Evolutionary conservation across 2,329 filamentous ascomycete genomes (phyloP).

Genomic region (Dactylellina sp.): DNA sequence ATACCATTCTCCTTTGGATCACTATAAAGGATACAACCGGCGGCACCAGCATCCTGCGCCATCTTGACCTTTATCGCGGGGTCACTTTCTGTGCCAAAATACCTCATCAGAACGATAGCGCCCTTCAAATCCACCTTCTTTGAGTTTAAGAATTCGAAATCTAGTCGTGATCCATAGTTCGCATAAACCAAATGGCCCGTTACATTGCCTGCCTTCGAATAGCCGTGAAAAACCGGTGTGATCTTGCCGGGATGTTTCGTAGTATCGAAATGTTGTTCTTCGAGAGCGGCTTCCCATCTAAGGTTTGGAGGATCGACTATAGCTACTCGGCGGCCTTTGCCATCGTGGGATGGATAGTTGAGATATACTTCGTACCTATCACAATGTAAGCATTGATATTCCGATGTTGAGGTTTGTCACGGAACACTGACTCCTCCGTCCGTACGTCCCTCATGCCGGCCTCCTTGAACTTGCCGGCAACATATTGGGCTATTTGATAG

Average conservation of each 20-base stretch:
- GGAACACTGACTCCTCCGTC: constrained; percentile 71
- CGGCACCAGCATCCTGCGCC: constrained; percentile 85
- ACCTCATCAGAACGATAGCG: constrained; percentile 84
- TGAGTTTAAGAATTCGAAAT: constrained; percentile 79
- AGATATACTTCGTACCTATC: constrained; percentile 81
- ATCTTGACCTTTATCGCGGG: constrained; percentile 86
- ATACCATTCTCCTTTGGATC: constrained; percentile 90
- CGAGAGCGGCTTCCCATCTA: constrained; percentile 82
- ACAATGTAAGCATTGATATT: constrained; percentile 48
- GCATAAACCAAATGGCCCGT: constrained; percentile 89
- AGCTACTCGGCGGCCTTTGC: constrained; percentile 77
- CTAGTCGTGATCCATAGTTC: constrained; percentile 87
- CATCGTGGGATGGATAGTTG: constrained; percentile 82
- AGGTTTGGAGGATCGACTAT: constrained; percentile 77
- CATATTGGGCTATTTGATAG: constrained; percentile 84
- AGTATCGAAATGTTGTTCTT: constrained; percentile 72
- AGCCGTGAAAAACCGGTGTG: constrained; percentile 84
- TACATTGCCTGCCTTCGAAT: constrained; percentile 87
- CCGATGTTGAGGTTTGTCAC: constrained; percentile 61
- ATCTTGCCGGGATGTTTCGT: constrained; percentile 64
- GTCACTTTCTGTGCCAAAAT: constrained; percentile 79
- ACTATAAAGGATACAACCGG: constrained; percentile 90
- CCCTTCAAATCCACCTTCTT: constrained; percentile 79
- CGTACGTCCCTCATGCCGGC: constrained; percentile 80
- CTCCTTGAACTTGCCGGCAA: constrained; percentile 79